phyloP scores from a whole-genome alignment of 345 rosid species.

The Raphanus raphanistrum region DNA sequence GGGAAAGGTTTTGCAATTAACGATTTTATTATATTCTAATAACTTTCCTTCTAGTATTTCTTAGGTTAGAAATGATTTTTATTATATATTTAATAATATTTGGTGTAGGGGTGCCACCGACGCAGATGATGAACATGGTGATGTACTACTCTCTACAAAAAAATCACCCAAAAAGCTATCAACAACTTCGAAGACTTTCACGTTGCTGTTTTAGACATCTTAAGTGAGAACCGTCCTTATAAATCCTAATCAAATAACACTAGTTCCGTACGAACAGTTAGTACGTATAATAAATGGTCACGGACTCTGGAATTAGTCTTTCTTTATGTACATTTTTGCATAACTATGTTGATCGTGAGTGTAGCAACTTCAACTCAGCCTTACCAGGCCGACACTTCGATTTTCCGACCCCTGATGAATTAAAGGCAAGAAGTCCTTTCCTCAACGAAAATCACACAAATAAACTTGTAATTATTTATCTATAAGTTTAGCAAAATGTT shows the following conservation, averaged over 20 bases:
- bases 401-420: slow-evolving; percentile 47
- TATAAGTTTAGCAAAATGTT: not conserved
- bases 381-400: slow-evolving; percentile 90
- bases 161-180: slow-evolving; percentile 57
- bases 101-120: slow-evolving; percentile 50
- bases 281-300: not conserved
- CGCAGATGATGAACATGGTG: slow-evolving; percentile 58
- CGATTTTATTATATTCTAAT: not conserved
- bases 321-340: not conserved
- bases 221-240: slow-evolving; percentile 43
- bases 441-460: not conserved
- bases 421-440: slow-evolving; percentile 47
- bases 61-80: not conserved
- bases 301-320: not conserved
- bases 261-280: not conserved
- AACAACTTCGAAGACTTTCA: slow-evolving; percentile 64
- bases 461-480: not conserved
- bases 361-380: slow-evolving; percentile 77
- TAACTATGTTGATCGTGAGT: slow-evolving; percentile 7
- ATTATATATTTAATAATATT: not conserved
- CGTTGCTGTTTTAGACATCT: slow-evolving; percentile 66
- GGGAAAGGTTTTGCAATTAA: slow-evolving; percentile 51
- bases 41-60: not conserved
- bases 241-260: not conserved
- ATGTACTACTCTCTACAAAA: slow-evolving; percentile 60